Evolutionary conservation across 345 rosid genomes (phyloP), one percentile per base, ranked within the genome.

Genomic region (Eucalyptus viminalis): DNA sequence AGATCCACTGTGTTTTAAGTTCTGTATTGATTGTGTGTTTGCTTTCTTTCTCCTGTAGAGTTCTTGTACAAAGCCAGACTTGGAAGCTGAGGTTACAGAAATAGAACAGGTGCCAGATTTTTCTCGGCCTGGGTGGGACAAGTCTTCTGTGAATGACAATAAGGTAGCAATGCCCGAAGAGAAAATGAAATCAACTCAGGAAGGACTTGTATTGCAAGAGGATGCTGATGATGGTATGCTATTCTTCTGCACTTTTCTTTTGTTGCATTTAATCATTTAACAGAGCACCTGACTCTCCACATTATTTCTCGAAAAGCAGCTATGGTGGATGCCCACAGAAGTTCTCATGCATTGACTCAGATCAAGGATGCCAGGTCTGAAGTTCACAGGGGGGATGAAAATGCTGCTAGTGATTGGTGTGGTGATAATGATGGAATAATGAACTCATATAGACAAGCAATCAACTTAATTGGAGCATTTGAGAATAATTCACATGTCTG

Each of bases 391-490:
- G 86, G 54, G 19, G 91, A 91, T 90, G 90, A 89, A 58, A 88
- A 87, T 54, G 44, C 34, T 86, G 50, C 62, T 43, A 69, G 31
- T 37, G 92, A 91, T 87, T 92, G 80, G 45, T 50, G 72, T 89
- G 92, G 87, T 31, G 87, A 88, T 45, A 88, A 87, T 80, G 87
- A 80, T 60, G 89, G 86, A 24, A 43, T 89, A 29, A 90, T 85
- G 86, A 90, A 83, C 89, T 92, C 93, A 40, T 90, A 93, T 27
- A 93, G 92, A 94, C 93, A 94, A 91, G 95, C 94, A 31, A 94
- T 95, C 44, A 98, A 97, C 91, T 96, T 97, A 92, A 97, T 97
- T 93, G 97, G 97, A 89, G 91, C 94, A 19, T 94, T 89, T 88
- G 90, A 90, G 24, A 88, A 91, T 88, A 91, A 88, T 86, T 37